These are phyloP conservation scores for Otatea glauca DNA, from an alignment of 176 grass and related monocot genomes.

Conservation along the genomic window DNA sequence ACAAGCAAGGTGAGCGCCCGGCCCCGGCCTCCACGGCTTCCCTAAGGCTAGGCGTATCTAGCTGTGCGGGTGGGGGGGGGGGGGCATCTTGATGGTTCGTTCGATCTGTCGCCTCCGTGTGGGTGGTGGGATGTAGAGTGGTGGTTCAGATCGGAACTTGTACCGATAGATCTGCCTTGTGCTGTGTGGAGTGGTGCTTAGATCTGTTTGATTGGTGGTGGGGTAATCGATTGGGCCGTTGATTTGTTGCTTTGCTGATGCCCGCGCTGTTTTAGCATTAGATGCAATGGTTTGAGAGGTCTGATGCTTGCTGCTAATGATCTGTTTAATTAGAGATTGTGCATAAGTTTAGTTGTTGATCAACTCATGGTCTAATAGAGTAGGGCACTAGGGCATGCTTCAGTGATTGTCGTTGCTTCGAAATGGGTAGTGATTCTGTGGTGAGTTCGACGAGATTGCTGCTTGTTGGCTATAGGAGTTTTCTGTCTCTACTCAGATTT, in stretches of 20 bases:
- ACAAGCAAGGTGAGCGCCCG: conserved; percentile 75
- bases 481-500: background rate
- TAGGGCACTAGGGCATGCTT: background rate
- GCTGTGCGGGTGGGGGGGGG: too few species aligned
- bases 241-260: background rate
- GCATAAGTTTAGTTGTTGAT: background rate
- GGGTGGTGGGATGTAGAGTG: background rate
- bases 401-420: background rate
- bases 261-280: background rate
- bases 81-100: background rate
- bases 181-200: background rate
- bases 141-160: conserved; percentile 5
- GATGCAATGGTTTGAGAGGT: background rate
- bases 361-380: background rate
- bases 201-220: conserved; percentile 34
- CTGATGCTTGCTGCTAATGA: background rate
- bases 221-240: background rate
- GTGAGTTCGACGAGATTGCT: background rate
- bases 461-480: background rate
- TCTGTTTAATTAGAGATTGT: background rate
- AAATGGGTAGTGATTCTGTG: background rate
- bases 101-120: background rate
- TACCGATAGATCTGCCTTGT: background rate
- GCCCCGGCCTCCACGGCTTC: background rate
- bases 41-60: background rate